Conservation (phyloP, 2,329 filamentous ascomycete species). For the Neophaeococcomyces aloes region DNA sequence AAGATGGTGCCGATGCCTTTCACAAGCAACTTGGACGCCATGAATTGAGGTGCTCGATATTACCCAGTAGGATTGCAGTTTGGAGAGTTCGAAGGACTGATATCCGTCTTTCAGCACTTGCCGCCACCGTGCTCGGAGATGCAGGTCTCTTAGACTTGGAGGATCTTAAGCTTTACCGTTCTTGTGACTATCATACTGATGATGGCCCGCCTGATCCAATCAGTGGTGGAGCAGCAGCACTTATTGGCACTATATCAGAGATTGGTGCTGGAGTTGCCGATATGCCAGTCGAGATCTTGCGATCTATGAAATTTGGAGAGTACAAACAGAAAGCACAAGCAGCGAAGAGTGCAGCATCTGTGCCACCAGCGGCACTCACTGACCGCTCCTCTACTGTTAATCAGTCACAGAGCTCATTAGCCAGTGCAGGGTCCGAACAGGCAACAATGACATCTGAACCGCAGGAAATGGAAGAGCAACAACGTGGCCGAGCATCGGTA, state of each 20-base stretch:
- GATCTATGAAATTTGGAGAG: conserved; percentile 26
- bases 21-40: conserved; percentile 59
- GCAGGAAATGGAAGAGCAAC: neutral
- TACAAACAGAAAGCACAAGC: conserved; percentile 19
- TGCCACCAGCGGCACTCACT: neutral
- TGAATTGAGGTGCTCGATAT: conserved; percentile 57
- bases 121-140: conserved; percentile 57
- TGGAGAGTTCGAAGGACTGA: conserved; percentile 64
- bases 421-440: neutral
- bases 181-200: conserved; percentile 63
- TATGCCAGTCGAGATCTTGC: conserved; percentile 47
- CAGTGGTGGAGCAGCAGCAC: conserved; percentile 61
- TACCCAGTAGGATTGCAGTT: conserved; percentile 57
- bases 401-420: neutral
- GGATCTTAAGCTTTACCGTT: conserved; percentile 56
- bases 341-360: conserved; percentile 4
- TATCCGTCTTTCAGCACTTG: conserved; percentile 59
- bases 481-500: neutral
- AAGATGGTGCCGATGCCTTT: conserved; percentile 56
- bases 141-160: conserved; percentile 55
- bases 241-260: conserved; percentile 71
- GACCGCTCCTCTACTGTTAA: neutral
- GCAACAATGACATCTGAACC: neutral
- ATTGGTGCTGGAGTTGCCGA: conserved; percentile 78
- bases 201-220: conserved; percentile 71